Base-by-base conservation (phyloP, 2,329 filamentous ascomycete species). In the Colletotrichum scovillei region DNA sequence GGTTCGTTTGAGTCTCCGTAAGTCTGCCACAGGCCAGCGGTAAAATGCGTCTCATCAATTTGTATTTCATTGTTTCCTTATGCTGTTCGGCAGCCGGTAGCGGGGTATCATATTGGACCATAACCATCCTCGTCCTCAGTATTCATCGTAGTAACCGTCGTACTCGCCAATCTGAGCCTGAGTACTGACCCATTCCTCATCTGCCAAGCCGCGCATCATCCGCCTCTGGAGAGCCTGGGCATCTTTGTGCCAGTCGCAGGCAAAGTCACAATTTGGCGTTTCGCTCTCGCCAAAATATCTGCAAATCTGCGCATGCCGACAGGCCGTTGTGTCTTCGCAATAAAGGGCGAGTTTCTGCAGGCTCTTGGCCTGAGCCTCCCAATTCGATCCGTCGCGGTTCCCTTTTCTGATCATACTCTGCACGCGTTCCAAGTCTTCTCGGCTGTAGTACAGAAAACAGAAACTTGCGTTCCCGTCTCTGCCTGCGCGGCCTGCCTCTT, bases 401-500 rank as follows among this genome's bases (percentile, higher is more conserved):
- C 87, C 87, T 75, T 87, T 86, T 74, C 85, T 82, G 52, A 91
- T 81, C 84, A 92, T 83, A 74, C 84, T 88, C 11, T 88, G 90
- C 11, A 93, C 90, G 1, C 95, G 89, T 78, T 98, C 94, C 30
- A 94, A 88, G 79, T 98, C 95, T 81, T 97, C 94, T 14, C 94
- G 91, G 73, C 92, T 95, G 83, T 98, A 98, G 82, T 98, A 98
- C 67, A 98, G 85, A 67, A 98, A 94, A 79, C 95, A 98, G 74
- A 93, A 90, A 38, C 93, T 92, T 0, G 95, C 95, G 75, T 96
- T 95, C 28, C 95, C 94, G 78, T 98, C 96, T 53, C 96, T 90
- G 0, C 96, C 96, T 6, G 95, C 96, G 52, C 96, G 93, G 0
- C 96, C 96, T 2, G 95, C 95, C 87, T 98, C 96, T 83, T 98